Evolutionary conservation across 371 early-diverging fungal species (phyloP).

Genomic region (Lichtheimia corymbifera): DNA sequence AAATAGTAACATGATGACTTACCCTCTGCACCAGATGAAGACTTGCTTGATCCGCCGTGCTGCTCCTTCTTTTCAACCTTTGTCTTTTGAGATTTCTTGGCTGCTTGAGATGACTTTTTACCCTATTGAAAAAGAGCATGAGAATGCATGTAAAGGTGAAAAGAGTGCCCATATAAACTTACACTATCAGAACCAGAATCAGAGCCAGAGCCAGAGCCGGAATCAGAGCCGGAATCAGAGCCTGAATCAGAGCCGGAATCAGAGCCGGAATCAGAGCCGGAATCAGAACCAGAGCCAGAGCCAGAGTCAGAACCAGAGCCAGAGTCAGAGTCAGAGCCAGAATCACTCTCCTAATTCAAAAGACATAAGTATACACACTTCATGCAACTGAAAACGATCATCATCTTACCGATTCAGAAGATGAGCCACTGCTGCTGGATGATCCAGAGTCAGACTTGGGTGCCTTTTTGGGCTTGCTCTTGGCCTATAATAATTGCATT

Average conservation of each 20-base stretch:
- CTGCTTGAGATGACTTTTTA: no score
- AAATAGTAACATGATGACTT: no score
- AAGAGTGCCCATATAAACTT: not conserved
- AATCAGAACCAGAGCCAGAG: constrained; percentile 3
- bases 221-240: not conserved
- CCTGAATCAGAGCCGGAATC: not conserved
- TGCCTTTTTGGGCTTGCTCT: not conserved
- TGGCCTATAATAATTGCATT: not conserved
- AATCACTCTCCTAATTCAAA: not conserved
- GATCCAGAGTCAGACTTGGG: constrained; percentile 2
- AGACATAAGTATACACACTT: no score
- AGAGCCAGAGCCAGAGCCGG: not conserved
- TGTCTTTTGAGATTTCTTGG: not conserved
- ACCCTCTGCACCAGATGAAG: no score
- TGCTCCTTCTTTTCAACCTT: not conserved
- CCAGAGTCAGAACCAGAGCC: not conserved
- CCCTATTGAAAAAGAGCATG: not conserved
- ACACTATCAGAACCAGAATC: not conserved
- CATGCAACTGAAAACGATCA: no score
- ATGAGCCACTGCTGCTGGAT: not conserved
- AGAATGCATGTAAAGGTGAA: not conserved
- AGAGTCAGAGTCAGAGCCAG: constrained; percentile 5
- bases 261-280: not conserved
- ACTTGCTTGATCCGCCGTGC: no score
- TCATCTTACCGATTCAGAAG: not conserved